phyloP scores from a whole-genome alignment of 805 yeast species.

The Zygotorulaspora florentina region DNA sequence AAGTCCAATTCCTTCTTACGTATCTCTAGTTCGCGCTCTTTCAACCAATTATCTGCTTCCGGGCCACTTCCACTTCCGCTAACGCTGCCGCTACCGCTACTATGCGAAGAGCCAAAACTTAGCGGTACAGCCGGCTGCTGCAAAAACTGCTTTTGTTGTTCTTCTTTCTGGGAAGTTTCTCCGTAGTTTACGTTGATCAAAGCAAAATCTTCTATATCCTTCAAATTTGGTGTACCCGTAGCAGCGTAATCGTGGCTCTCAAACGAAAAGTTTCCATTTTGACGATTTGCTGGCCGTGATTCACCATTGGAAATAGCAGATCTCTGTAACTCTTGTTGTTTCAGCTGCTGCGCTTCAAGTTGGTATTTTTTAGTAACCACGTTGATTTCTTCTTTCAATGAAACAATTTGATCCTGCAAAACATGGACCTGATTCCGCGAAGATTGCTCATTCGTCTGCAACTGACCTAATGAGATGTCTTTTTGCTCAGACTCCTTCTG shows the following conservation, averaged over 20 bases:
- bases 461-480: constrained; percentile 11
- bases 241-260: constrained; percentile 11
- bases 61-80: constrained; percentile 6
- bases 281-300: not conserved
- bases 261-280: not conserved
- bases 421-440: constrained; percentile 6
- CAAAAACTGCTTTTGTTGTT: constrained; percentile 12
- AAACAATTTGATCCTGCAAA: constrained; percentile 11
- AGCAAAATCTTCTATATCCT: constrained; percentile 34
- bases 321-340: constrained; percentile 2
- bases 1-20: constrained; percentile 33
- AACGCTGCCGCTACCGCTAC: constrained; percentile 8
- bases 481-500: constrained; percentile 16
- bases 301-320: constrained; percentile 2
- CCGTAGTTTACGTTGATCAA: constrained; percentile 30
- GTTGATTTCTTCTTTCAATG: constrained; percentile 10
- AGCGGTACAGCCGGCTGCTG: constrained; percentile 11
- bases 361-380: constrained; percentile 10
- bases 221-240: constrained; percentile 33
- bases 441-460: constrained; percentile 6
- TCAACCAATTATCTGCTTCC: constrained; percentile 18
- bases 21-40: constrained; percentile 33
- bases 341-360: constrained; percentile 10
- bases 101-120: constrained; percentile 6
- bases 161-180: constrained; percentile 24